Conservation (phyloP, 2,329 filamentous ascomycete genomes). For the Neurospora sp. region DNA sequence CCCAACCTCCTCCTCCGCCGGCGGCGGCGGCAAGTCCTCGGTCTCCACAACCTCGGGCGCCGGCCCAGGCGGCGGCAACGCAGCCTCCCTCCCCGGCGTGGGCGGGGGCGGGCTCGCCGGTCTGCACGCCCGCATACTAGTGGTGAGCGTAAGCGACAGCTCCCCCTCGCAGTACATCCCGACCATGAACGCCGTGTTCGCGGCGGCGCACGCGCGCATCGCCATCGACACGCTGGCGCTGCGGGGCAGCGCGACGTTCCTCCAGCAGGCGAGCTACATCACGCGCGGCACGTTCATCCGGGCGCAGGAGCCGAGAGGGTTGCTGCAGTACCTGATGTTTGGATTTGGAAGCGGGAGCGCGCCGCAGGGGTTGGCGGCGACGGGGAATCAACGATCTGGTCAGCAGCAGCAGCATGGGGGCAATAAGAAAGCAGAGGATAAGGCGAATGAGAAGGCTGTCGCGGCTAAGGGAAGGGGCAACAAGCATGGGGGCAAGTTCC, state of each 20-base stretch:
- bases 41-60: slow-evolving; percentile 1
- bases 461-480: slow-evolving; percentile 7
- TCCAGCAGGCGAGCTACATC: slow-evolving; percentile 75
- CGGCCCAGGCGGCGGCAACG: slow-evolving; percentile 23
- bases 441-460: neutral
- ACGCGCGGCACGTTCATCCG: slow-evolving; percentile 47
- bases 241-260: slow-evolving; percentile 75
- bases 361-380: slow-evolving; percentile 9
- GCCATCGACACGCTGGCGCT: slow-evolving; percentile 89
- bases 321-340: slow-evolving; percentile 92
- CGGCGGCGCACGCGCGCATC: slow-evolving; percentile 76
- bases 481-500: slow-evolving; percentile 6
- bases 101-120: slow-evolving; percentile 28
- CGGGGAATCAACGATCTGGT: slow-evolving; percentile 26
- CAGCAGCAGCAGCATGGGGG: neutral
- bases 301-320: slow-evolving; percentile 50
- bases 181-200: slow-evolving; percentile 98
- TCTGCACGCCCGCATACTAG: slow-evolving; percentile 73
- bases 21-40: slow-evolving; percentile 1
- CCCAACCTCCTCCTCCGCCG: slow-evolving; percentile 15
- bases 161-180: slow-evolving; percentile 91
- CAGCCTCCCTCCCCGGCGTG: slow-evolving; percentile 20
- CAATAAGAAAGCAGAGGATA: neutral
- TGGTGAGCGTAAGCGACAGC: slow-evolving; percentile 77
- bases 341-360: slow-evolving; percentile 49